Evolutionary conservation across 495 filamentous ascomycete genomes (phyloP), one percentile per base, ranked within the genome.

Genomic region (Umbilicaria muhlenbergii): DNA sequence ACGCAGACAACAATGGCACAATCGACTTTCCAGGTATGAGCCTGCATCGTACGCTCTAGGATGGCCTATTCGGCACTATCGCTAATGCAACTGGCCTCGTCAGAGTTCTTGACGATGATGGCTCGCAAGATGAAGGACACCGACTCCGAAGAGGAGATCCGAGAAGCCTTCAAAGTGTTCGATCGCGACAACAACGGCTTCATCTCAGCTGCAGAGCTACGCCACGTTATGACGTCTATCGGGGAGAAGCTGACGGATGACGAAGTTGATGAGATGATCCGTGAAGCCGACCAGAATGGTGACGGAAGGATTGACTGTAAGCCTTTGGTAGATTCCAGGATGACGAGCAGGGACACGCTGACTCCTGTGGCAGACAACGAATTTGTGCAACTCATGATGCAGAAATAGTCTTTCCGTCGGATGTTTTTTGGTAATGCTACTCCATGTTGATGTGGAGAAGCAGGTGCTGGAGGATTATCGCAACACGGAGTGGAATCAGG

Each of bases 361-460:
- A 43, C 6, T 21, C 8, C 7, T 39, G 11, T 18, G 4, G 3
- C 59, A 98, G 91, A 98, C 70, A 96, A 98, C 73, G 91, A 98
- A 70, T 98, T 98, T 62, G 91, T 98, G 54, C 91, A 98, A 71
- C 80, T 98, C 59, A 98, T 98, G 91, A 95, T 98, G 89, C 91
- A 98, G 78, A 98, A 98, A 73, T 96, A 84, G 28, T 28, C 4
- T 28, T 28, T 10, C 24, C 24, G 4, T 28, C 24, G 8, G 24
- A 6, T 28, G 5, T 28, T 28, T 24, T 24, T 28, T 1, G 24
- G 24, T 28, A 6, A 28, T 6, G 24, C 24, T 28, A 5, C 8
- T 1, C 8, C 6, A 8, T 28, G 24, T 28, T 6, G 8, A 10
- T 1, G 5, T 28, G 24, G 24, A 28, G 24, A 28, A 6, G 24